phyloP scores from a whole-genome alignment of 257 asterid species.

The Anisodus acutangulus region DNA sequence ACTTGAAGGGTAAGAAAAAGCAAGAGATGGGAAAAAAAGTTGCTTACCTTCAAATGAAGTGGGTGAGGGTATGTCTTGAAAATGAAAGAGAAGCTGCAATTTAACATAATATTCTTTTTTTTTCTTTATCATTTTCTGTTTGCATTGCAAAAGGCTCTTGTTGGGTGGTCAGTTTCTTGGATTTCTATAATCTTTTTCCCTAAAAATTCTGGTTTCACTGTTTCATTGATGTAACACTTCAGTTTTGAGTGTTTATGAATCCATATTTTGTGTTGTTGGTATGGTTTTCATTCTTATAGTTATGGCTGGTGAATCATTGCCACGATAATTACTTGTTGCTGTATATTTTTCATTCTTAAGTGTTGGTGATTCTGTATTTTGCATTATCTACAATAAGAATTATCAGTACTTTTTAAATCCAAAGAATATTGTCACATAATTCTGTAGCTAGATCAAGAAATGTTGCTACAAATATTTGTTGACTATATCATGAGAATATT shows the following conservation, averaged over 20 bases:
- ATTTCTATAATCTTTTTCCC: conserved; percentile 30
- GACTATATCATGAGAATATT: neutral
- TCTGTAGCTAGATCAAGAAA: neutral
- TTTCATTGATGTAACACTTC: conserved; percentile 15
- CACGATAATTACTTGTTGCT: neutral
- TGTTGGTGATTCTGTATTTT: neutral
- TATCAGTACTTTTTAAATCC: neutral
- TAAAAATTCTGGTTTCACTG: conserved; percentile 28
- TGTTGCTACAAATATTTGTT: neutral
- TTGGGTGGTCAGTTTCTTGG: conserved; percentile 60
- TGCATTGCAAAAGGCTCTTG: conserved; percentile 40
- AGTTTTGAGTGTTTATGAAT: neutral
- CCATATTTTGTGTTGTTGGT: conserved; percentile 18
- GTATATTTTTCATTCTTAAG: neutral
- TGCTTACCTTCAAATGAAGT: conserved; percentile 54
- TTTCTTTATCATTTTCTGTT: neutral
- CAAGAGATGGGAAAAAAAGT: conserved; percentile 37
- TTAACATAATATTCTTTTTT: conserved; percentile 37
- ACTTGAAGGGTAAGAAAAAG: conserved; percentile 73
- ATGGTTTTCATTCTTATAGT: neutral
- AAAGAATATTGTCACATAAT: neutral
- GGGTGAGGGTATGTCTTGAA: conserved; percentile 48
- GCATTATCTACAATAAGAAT: neutral
- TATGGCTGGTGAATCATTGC: neutral
- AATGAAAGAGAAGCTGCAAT: conserved; percentile 64